Percentiles rank a stretch among this genome's conserved stretches.
phyloP scores from a whole-genome alignment of 148 eudicot genomes.

The Suaeda aralocaspica region DNA sequence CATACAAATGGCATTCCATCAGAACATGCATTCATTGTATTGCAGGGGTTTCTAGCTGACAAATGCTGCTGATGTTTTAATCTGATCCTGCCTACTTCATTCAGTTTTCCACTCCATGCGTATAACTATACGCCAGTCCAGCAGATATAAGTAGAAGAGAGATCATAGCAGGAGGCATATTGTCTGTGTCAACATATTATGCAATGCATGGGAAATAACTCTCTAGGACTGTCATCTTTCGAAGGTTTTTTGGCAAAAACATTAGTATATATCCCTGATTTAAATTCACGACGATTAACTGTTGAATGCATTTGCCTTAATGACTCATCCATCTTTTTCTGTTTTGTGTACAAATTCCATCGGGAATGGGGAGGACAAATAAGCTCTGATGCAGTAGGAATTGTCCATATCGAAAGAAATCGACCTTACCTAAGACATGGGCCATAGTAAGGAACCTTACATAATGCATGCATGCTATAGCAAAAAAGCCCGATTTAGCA shows the following conservation, averaged over 20 bases:
- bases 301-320: conserved; percentile 19
- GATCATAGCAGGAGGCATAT: conserved; percentile 21
- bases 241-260: conserved; percentile 19
- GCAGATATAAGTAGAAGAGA: conserved; percentile 31
- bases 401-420: conserved; percentile 90
- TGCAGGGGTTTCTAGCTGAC: conserved; percentile 21
- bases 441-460: conserved; percentile 89
- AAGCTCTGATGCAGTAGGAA: conserved; percentile 92
- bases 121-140: conserved; percentile 29
- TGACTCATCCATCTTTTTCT: conserved; percentile 27
- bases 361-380: conserved; percentile 71
- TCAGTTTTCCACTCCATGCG: conserved; percentile 18
- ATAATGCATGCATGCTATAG: conserved; percentile 15
- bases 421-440: conserved; percentile 97
- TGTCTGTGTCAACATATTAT: conserved; percentile 29
- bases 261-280: conserved; percentile 25
- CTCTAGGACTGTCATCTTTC: conserved; percentile 22
- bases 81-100: conserved; percentile 25
- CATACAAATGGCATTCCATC: conserved; percentile 16
- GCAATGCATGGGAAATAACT: conserved; percentile 19
- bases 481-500: conserved; percentile 9
- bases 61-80: conserved; percentile 28
- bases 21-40: conserved; percentile 24
- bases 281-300: conserved; percentile 25
- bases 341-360: conserved; percentile 63